These are phyloP conservation scores for Xylaria venustula DNA, from an alignment of 495 filamentous ascomycete genomes.

Conservation along the genomic window DNA sequence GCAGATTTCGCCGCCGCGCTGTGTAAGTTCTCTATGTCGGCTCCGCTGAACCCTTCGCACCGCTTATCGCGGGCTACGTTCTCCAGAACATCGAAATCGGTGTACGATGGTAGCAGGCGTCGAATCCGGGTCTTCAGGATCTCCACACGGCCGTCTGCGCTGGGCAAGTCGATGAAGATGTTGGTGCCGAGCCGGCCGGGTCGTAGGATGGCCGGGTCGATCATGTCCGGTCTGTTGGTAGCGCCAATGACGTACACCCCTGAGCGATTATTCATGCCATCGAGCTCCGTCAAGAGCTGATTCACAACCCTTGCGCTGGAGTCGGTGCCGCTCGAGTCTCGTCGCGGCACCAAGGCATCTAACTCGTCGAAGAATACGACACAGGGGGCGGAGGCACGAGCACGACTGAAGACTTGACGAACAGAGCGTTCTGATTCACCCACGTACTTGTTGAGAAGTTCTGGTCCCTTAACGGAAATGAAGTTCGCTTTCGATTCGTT, in stretches of 20 bases:
- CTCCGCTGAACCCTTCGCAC: constrained; percentile 86
- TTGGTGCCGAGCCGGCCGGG: constrained; percentile 87
- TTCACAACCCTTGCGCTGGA: constrained; percentile 89
- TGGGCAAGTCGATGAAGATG: constrained; percentile 87
- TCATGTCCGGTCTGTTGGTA: constrained; percentile 93
- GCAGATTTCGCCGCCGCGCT: constrained; percentile 75
- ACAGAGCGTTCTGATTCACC: constrained; percentile 93
- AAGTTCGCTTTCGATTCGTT: constrained; percentile 96
- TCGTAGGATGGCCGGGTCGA: constrained; percentile 91
- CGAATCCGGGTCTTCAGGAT: constrained; percentile 68
- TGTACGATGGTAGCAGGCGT: constrained; percentile 39
- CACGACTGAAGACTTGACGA: constrained; percentile 86
- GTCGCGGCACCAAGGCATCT: constrained; percentile 83
- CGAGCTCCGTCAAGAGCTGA: constrained; percentile 92
- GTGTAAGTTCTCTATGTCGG: constrained; percentile 78
- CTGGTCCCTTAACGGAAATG: constrained; percentile 95
- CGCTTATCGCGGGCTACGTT: constrained; percentile 61
- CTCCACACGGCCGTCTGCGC: constrained; percentile 72
- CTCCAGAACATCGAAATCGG: constrained; percentile 45
- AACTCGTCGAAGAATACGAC: constrained; percentile 98
- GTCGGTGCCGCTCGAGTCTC: constrained; percentile 79
- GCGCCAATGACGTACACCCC: constrained; percentile 96
- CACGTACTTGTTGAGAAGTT: constrained; percentile 92
- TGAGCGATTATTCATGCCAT: constrained; percentile 74
- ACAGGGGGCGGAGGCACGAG: constrained; percentile 82